These are phyloP conservation scores for Colletotrichum falcatum DNA, from an alignment of 2,329 filamentous ascomycete species.

Conservation along the genomic window DNA sequence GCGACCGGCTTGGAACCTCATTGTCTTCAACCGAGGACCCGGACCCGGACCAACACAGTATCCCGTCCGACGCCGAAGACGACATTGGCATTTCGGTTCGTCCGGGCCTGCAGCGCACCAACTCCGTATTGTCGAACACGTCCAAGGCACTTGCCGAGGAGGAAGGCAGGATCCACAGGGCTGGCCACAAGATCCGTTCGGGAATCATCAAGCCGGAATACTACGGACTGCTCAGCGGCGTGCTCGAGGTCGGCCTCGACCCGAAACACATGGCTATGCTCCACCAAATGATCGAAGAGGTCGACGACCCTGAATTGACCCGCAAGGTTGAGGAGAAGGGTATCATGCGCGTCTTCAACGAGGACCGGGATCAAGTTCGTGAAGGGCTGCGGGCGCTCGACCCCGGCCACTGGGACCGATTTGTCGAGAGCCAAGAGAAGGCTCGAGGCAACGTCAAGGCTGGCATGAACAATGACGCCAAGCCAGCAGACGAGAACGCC, in stretches of 20 bases:
- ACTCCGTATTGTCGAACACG: constrained; percentile 62
- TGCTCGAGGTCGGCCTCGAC: constrained; percentile 64
- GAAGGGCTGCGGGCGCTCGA: constrained; percentile 69
- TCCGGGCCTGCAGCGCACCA: constrained; percentile 60
- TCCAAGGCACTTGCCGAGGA: constrained; percentile 67
- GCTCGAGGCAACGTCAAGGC: constrained; percentile 64
- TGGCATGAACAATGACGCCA: constrained; percentile 46
- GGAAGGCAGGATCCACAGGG: constrained; percentile 67
- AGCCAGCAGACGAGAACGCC: constrained; percentile 55
- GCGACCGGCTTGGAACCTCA: constrained; percentile 46
- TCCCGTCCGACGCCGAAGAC: constrained; percentile 62
- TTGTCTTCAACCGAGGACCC: constrained; percentile 50
- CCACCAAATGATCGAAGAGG: constrained; percentile 71
- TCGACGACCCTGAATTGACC: constrained; percentile 70
- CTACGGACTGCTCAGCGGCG: constrained; percentile 60
- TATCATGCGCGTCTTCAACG: constrained; percentile 70
- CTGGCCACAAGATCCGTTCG: constrained; percentile 67
- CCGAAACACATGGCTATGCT: constrained; percentile 66
- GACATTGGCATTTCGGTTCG: constrained; percentile 59
- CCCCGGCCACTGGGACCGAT: constrained; percentile 72
- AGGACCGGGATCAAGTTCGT: constrained; percentile 64
- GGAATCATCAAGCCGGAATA: constrained; percentile 65
- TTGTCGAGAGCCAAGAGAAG: constrained; percentile 72
- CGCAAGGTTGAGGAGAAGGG: constrained; percentile 68
- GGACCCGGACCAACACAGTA: constrained; percentile 51